Percentiles rank a stretch among this genome's conserved stretches.
These are phyloP conservation scores for Stagonosporopsis cucurbitacearum DNA, from an alignment of 2,329 filamentous ascomycete genomes.

Conservation along the genomic window DNA sequence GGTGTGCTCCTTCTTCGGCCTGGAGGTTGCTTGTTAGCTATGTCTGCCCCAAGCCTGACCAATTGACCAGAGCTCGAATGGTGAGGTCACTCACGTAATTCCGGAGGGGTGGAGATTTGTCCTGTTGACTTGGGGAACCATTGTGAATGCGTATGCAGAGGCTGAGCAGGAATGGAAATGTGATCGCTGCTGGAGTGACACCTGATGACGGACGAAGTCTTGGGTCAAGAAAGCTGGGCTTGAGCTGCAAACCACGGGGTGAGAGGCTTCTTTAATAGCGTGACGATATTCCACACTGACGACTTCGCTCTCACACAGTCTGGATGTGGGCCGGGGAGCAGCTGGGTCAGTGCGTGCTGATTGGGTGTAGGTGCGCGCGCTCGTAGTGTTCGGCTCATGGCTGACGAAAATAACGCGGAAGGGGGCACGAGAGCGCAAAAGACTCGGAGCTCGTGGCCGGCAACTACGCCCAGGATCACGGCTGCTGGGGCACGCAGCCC, in stretches of 20 bases:
- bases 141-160: slow-evolving; percentile 46
- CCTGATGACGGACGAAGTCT: slow-evolving; percentile 65
- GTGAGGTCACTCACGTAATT: slow-evolving; percentile 73
- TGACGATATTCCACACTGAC: slow-evolving; percentile 39
- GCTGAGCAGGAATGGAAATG: slow-evolving; percentile 67
- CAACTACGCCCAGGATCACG: slow-evolving; percentile 18
- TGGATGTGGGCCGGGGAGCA: slow-evolving; percentile 34
- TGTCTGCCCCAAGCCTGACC: not conserved
- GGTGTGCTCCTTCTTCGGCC: slow-evolving; percentile 86
- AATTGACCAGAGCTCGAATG: not conserved
- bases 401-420: slow-evolving; percentile 42
- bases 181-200: slow-evolving; percentile 63
- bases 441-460: slow-evolving; percentile 31
- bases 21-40: slow-evolving; percentile 49
- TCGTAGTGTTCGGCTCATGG: slow-evolving; percentile 31
- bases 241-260: slow-evolving; percentile 45
- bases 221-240: slow-evolving; percentile 58
- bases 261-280: slow-evolving; percentile 46
- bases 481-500: slow-evolving; percentile 13
- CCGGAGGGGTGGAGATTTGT: slow-evolving; percentile 89
- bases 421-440: slow-evolving; percentile 25
- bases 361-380: slow-evolving; percentile 30
- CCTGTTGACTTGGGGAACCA: slow-evolving; percentile 75
- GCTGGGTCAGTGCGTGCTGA: slow-evolving; percentile 30
- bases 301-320: slow-evolving; percentile 32